These are phyloP conservation scores for Boletellus dicymbophilus DNA, from an alignment of 1,284 basidiomycete species.

Conservation along the genomic window DNA sequence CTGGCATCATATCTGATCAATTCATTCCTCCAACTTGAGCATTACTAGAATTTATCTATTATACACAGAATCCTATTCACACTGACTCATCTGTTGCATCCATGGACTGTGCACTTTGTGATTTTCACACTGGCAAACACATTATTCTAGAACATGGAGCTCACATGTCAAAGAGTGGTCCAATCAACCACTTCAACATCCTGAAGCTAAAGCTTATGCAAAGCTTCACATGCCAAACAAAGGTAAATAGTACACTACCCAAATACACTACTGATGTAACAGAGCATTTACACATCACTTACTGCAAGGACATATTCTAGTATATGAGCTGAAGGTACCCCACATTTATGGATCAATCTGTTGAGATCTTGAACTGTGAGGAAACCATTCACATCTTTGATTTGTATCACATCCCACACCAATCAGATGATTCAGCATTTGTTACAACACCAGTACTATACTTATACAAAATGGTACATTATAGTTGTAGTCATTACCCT, in stretches of 20 bases:
- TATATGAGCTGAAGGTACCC: not conserved
- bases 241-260: not conserved
- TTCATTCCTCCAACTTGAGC: not conserved
- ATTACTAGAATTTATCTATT: slow-evolving; percentile 7
- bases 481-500: no score
- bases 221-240: not conserved
- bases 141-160: not conserved
- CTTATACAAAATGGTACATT: no score
- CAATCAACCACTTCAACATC: slow-evolving; percentile 6
- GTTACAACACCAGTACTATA: no score
- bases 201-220: slow-evolving; percentile 7
- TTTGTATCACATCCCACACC: not conserved
- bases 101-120: not conserved
- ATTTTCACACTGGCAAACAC: not conserved
- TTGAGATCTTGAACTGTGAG: not conserved
- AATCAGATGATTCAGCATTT: not conserved
- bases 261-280: slow-evolving; percentile 10
- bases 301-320: not conserved
- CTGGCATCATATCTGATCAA: not conserved
- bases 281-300: not conserved
- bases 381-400: not conserved
- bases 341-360: not conserved
- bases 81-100: not conserved
- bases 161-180: not conserved
- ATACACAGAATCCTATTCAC: not conserved